A percentile compares a stretch with the other conserved stretches of the same genome.
These are phyloP conservation scores for Apiospora aurea DNA, from an alignment of 2,329 filamentous ascomycete species.

Conservation along the genomic window DNA sequence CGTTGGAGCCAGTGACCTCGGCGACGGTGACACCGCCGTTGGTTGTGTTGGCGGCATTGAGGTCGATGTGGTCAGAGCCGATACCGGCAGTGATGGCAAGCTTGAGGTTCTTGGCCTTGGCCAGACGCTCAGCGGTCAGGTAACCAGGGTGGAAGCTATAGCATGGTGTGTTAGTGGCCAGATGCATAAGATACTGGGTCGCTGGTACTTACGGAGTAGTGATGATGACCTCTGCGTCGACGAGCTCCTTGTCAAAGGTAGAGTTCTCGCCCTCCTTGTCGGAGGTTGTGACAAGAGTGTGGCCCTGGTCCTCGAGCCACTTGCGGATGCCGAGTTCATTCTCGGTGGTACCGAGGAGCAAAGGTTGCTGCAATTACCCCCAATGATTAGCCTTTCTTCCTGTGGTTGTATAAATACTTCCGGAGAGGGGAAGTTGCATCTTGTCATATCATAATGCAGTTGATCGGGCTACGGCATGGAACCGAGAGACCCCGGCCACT, in stretches of 20 bases:
- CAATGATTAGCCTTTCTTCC: constrained; percentile 15
- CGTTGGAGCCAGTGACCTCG: constrained; percentile 97
- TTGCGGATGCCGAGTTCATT: constrained; percentile 97
- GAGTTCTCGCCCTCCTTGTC: constrained; percentile 97
- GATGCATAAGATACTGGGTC: background rate
- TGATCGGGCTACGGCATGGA: constrained; percentile 15
- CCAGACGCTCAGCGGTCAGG: constrained; percentile 93
- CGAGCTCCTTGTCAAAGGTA: constrained; percentile 92
- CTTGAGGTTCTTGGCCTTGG: constrained; percentile 99
- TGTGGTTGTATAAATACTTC: constrained; percentile 5
- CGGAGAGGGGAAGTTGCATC: constrained; percentile 29
- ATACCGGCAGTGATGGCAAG: constrained; percentile 96
- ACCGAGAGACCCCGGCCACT: background rate
- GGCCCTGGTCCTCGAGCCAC: constrained; percentile 97
- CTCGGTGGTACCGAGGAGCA: constrained; percentile 92
- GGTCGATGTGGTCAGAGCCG: constrained; percentile 97
- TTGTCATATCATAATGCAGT: constrained; percentile 30
- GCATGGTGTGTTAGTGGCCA: background rate
- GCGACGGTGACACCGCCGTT: constrained; percentile 97
- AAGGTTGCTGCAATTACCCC: constrained; percentile 64
- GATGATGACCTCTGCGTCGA: constrained; percentile 98
- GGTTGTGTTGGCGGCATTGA: constrained; percentile 96
- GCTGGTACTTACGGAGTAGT: constrained; percentile 80
- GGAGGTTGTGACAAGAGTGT: constrained; percentile 95
- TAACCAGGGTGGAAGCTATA: constrained; percentile 95